Evolutionary conservation across 768 basidiomycete species (phyloP), one percentile per base, ranked within the genome.

Genomic region (Leccinum obscurum): DNA sequence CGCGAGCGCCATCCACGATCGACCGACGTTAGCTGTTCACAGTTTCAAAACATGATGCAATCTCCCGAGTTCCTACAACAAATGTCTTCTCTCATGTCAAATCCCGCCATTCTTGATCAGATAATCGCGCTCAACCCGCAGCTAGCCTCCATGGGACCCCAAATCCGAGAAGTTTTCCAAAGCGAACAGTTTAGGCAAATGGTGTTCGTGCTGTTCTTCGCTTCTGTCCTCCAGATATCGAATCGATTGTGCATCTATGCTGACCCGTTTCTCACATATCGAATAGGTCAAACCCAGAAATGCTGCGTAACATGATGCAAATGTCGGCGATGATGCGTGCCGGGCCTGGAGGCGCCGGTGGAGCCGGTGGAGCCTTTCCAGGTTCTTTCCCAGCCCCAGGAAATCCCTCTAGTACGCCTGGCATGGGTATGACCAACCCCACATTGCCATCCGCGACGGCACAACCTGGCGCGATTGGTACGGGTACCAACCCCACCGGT

Each of bases 91-190:
- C 82, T 94, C 75, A 89, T 98, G 85, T 85, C 87, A 7, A 90
- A 95, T 67, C 95, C 96, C 0, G 86, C 85, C n/a, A 78, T 98
- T 52, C 76, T 98, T 55, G 95, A 98, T 58, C 88, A 95, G 73
- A 78, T 95, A 66, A 88, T 96, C 64, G 83, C 87, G 0, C 83
- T 83, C 55, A 91, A 93, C 73, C 95, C 96, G 0, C 86, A 93
- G 66, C 77, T 90, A 66, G 76, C 84, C 30, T 72, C 77, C 0
- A 89, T 95, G 85, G 90, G 81, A 1, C 93, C 93, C 0, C 90
- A 92, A 68, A 84, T 93, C 17, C 81, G 94, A 22, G 79, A 88
- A 61, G 79, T 91, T 51, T 90, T 93, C 75, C 88, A 89, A 70
- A 89, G 85, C 69, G 85, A 87, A 32, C 78, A 81, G 48, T 92